phyloP scores from a whole-genome alignment of 208 protist genomes.

The Trypanosoma grayi region DNA sequence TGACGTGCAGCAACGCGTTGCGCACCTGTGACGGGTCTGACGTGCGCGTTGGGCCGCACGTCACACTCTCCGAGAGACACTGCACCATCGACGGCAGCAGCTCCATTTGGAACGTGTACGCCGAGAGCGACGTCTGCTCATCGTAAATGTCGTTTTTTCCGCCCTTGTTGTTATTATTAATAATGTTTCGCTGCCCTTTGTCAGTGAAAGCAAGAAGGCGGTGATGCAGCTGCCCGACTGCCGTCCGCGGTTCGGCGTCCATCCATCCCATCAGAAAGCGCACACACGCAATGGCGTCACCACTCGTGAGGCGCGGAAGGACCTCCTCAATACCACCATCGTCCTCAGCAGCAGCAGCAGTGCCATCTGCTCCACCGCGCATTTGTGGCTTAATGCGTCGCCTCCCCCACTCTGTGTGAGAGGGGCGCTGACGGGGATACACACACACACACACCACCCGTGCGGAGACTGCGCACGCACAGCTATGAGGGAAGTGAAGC shows the following conservation, averaged over 20 bases:
- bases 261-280: constrained; percentile 23
- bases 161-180: no score
- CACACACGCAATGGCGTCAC: constrained; percentile 2
- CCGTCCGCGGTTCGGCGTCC: constrained; percentile 5
- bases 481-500: neutral
- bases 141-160: neutral
- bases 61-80: constrained; percentile 1
- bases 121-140: constrained; percentile 1
- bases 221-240: constrained; percentile 11
- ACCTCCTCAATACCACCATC: neutral
- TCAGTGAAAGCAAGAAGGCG: neutral
- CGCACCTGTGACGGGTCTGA: neutral
- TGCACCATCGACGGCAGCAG: constrained; percentile 5
- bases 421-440: no score
- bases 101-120: constrained; percentile 8
- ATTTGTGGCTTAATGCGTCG: constrained; percentile 4
- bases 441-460: no score
- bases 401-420: no score
- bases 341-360: no score
- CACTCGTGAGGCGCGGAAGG: constrained; percentile 6
- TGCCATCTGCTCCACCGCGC: no score
- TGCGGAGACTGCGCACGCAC: no score
- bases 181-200: neutral
- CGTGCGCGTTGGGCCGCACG: neutral
- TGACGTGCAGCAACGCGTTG: constrained; percentile 9